phyloP scores from a whole-genome alignment of 805 yeast species.

The Sporopachydermia quercuum region DNA sequence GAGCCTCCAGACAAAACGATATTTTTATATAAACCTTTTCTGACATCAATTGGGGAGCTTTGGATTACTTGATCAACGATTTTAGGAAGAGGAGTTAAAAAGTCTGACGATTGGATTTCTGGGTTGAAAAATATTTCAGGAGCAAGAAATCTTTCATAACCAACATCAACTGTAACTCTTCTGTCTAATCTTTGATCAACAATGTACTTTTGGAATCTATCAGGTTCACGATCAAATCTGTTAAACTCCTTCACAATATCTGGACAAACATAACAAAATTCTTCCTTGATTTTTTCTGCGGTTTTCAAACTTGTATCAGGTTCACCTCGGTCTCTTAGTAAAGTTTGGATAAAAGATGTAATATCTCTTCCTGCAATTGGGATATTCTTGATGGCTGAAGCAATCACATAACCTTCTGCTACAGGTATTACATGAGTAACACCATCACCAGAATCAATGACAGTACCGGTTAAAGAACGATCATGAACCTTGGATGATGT shows the following conservation, averaged over 20 bases:
- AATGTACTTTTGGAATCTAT: conserved; percentile 82
- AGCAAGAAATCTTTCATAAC: conserved; percentile 94
- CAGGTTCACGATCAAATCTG: conserved; percentile 88
- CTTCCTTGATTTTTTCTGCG: conserved; percentile 93
- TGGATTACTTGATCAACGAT: conserved; percentile 93
- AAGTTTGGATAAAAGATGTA: conserved; percentile 80
- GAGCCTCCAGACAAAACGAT: conserved; percentile 96
- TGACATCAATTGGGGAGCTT: conserved; percentile 91
- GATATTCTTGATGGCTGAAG: conserved; percentile 90
- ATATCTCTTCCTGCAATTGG: conserved; percentile 99
- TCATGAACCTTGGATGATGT: conserved; percentile 91
- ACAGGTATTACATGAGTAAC: conserved; percentile 98
- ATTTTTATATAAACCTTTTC: conserved; percentile 90
- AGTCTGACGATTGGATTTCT: conserved; percentile 90
- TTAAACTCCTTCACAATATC: conserved; percentile 94
- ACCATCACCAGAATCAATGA: conserved; percentile 97
- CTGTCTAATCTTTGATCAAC: conserved; percentile 64
- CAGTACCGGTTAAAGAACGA: conserved; percentile 94
- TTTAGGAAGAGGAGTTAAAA: conserved; percentile 89
- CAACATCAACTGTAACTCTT: conserved; percentile 70
- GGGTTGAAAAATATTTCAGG: conserved; percentile 99
- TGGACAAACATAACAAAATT: conserved; percentile 94
- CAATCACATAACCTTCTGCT: conserved; percentile 98
- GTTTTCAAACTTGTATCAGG: conserved; percentile 85
- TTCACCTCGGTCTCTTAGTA: conserved; percentile 95